Evolutionary conservation across 2,329 filamentous ascomycete species (phyloP).

Genomic region (Epichloe sibirici): DNA sequence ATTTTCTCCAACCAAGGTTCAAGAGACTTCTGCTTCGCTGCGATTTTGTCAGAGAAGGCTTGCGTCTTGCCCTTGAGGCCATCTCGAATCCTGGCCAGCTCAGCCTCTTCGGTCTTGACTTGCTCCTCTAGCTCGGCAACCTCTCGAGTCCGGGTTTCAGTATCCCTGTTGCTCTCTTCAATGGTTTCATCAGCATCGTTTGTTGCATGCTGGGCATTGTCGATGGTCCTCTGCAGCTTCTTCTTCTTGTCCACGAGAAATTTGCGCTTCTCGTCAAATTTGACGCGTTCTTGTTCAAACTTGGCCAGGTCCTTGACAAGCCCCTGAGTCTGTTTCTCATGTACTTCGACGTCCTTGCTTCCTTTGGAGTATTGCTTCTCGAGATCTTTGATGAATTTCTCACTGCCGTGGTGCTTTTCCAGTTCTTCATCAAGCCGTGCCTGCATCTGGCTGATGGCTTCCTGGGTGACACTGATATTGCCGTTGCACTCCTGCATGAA

Average conservation of each 20-base stretch:
- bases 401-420: constrained; percentile 80
- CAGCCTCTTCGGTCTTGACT: constrained; percentile 67
- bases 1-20: constrained; percentile 97
- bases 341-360: constrained; percentile 68
- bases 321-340: constrained; percentile 70
- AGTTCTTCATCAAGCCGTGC: constrained; percentile 75
- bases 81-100: constrained; percentile 73
- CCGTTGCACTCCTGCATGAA: constrained; percentile 81
- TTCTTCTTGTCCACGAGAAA: constrained; percentile 84
- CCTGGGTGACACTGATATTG: constrained; percentile 77
- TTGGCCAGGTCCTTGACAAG: constrained; percentile 80
- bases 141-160: constrained; percentile 63
- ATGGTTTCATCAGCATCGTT: constrained; percentile 67
- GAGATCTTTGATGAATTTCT: constrained; percentile 80
- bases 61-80: constrained; percentile 92
- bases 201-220: constrained; percentile 60
- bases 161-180: constrained; percentile 64
- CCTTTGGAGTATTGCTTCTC: constrained; percentile 75
- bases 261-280: constrained; percentile 95
- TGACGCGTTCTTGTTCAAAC: constrained; percentile 92
- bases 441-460: constrained; percentile 86
- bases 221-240: constrained; percentile 83
- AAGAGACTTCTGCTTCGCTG: constrained; percentile 80
- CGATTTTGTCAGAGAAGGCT: constrained; percentile 83
- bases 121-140: constrained; percentile 64